A percentile compares a stretch with the other conserved stretches of the same genome.
Conservation (phyloP, 2,329 filamentous ascomycete genomes). For the Colletotrichum liaoningense region DNA sequence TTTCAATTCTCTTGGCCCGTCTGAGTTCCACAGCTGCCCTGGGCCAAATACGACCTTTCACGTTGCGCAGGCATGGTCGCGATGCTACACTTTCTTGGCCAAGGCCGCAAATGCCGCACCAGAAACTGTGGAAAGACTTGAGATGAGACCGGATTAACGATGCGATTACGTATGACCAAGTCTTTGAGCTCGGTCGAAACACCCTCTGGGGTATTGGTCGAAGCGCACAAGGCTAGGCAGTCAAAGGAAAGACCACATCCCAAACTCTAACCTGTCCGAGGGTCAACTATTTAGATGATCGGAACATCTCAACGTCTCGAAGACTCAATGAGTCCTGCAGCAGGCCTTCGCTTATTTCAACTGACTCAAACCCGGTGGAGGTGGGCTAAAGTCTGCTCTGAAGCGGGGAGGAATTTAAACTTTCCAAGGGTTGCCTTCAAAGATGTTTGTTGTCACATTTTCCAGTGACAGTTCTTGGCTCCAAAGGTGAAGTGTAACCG, state of each 20-base stretch:
- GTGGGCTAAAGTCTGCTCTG: not conserved
- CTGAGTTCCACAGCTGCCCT: not conserved
- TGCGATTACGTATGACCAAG: not conserved
- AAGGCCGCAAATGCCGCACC: not conserved
- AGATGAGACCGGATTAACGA: not conserved
- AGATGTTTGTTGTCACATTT: not conserved
- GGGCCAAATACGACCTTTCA: not conserved
- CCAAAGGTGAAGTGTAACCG: not conserved
- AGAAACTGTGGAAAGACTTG: not conserved
- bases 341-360: not conserved
- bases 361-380: not conserved
- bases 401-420: not conserved
- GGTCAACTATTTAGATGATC: not conserved
- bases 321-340: not conserved
- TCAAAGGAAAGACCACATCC: not conserved
- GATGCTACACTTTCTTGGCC: not conserved
- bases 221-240: not conserved
- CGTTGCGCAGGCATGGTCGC: not conserved
- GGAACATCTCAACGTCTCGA: not conserved
- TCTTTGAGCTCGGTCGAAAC: not conserved
- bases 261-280: not conserved
- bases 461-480: not conserved
- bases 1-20: not conserved
- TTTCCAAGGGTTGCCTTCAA: not conserved
- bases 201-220: not conserved